A percentile compares a stretch with the other conserved stretches of the same genome.
phyloP scores from a whole-genome alignment of 306 rosid species.

The Cicer judaicum region DNA sequence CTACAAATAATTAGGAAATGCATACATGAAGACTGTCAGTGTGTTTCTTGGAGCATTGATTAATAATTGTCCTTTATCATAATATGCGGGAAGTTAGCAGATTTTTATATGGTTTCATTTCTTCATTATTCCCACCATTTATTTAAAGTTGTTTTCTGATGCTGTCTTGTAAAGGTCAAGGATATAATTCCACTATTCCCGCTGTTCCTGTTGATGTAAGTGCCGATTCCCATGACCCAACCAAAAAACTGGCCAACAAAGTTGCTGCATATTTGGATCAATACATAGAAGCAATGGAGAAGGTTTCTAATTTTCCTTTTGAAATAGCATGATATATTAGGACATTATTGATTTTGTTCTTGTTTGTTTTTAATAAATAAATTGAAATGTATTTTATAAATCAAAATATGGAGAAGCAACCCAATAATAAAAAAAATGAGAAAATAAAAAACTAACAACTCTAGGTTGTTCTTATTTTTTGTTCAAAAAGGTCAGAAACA shows the following conservation, averaged over 20 bases:
- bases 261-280: slow-evolving; percentile 71
- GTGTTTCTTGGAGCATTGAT: slow-evolving; percentile 31
- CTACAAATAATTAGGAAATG: slow-evolving; percentile 23
- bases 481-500: not conserved
- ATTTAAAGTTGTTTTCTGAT: not conserved
- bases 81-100: slow-evolving; percentile 6
- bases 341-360: not conserved
- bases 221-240: slow-evolving; percentile 61
- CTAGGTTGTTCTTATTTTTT: not conserved
- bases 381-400: not conserved
- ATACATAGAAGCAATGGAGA: slow-evolving; percentile 92
- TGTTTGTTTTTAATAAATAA: not conserved
- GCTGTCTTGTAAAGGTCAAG: slow-evolving; percentile 66
- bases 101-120: slow-evolving; percentile 15
- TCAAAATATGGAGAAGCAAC: not conserved
- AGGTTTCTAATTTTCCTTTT: slow-evolving; percentile 57
- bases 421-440: not conserved
- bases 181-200: slow-evolving; percentile 79
- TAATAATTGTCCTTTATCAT: slow-evolving; percentile 25
- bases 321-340: slow-evolving; percentile 17
- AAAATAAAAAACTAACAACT: not conserved
- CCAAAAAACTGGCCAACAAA: slow-evolving; percentile 66
- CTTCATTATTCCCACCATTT: slow-evolving; percentile 13
- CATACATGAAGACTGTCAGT: slow-evolving; percentile 20
- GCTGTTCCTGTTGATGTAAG: slow-evolving; percentile 65